Base-by-base conservation (phyloP, 495 filamentous ascomycete species). In the Daldinia childiae region DNA sequence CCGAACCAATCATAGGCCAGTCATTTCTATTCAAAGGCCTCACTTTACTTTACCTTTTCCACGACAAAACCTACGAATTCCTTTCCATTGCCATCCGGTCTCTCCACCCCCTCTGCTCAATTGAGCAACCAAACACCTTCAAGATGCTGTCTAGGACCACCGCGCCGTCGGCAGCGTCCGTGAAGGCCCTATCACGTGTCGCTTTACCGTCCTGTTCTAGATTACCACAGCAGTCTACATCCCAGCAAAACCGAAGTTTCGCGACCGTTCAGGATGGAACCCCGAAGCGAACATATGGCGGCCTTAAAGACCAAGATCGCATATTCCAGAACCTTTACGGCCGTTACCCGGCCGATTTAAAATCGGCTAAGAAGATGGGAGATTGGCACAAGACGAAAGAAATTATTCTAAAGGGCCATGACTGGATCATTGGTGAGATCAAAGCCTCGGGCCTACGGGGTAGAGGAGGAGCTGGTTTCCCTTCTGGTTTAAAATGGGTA, bases 311-410 rank as follows among this genome's bases (percentile, higher is more conserved):
- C 80, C 93, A 98, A 84, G 95, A 99, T 78, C 89, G 95, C 72
- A 99, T 99, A 84, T 99, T 99, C 83, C 94, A 94, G 82, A 99
- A 99, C 83, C 89, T 99, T 21, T 99, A 98, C 83, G 89, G 91
- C 67, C 93, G 95, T 75, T 94, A 92, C 86, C 92, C 92, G 30
- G 85, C 92, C 50, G 94, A 98, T 83, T 82, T 99, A 62, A 93
- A 95, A 86, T 90, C 87, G 68, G 93, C 95, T n/a, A 93, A 91
- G 92, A 97, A 97, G 84, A 97, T 95, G 86, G 95, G 95, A 74
- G 96, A 99, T 81, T 99, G 95, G 95, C 87, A 99, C 83, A 97
- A 95, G 86, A 99, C 95, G 56, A 99, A 99, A 87, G 95, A 99
- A 81, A 99, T 99, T 52, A 79, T 99, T 58, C 80, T 92, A 69